Evolutionary conservation across 306 rosid species (phyloP).

Genomic region (Gillenia trifoliata): DNA sequence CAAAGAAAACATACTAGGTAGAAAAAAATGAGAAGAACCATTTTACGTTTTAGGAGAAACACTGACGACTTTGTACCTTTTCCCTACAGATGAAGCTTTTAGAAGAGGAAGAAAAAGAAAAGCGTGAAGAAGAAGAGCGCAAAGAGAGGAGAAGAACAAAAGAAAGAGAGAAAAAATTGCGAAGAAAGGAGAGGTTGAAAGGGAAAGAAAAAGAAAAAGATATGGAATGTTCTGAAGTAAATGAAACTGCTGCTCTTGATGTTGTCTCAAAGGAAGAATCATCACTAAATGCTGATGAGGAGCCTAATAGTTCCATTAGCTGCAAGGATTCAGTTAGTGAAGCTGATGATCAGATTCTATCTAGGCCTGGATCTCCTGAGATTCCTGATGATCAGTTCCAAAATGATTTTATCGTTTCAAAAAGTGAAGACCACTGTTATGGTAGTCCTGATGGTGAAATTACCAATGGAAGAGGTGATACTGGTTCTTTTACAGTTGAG

Average conservation of each 20-base stretch:
- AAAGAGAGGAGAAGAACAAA: slow-evolving; percentile 86
- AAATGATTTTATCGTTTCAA: slow-evolving; percentile 34
- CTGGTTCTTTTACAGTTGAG: slow-evolving; percentile 49
- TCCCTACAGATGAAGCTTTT: slow-evolving; percentile 83
- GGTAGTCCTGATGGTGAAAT: slow-evolving; percentile 51
- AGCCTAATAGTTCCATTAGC: slow-evolving; percentile 45
- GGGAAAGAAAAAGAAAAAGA: slow-evolving; percentile 86
- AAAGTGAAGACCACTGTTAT: slow-evolving; percentile 35
- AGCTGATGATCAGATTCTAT: slow-evolving; percentile 43
- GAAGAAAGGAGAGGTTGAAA: slow-evolving; percentile 93
- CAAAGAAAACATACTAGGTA: slow-evolving; percentile 8
- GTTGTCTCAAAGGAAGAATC: slow-evolving; percentile 61
- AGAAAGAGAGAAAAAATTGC: slow-evolving; percentile 89
- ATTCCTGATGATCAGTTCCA: slow-evolving; percentile 47
- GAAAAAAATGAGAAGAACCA: slow-evolving; percentile 2
- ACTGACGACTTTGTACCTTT: slow-evolving; percentile 20
- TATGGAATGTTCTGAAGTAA: slow-evolving; percentile 43
- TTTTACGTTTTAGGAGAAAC: slow-evolving; percentile 10
- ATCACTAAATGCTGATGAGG: slow-evolving; percentile 49
- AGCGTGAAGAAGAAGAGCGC: slow-evolving; percentile 97
- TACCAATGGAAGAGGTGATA: slow-evolving; percentile 38
- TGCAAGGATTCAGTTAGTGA: slow-evolving; percentile 42
- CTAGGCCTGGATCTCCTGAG: slow-evolving; percentile 53
- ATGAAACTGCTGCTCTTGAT: slow-evolving; percentile 32
- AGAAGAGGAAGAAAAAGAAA: slow-evolving; percentile 99